Evolutionary conservation across 1,139 yeast species (phyloP), one percentile per base, ranked within the genome.

Genomic region (Taphrina confusa): DNA sequence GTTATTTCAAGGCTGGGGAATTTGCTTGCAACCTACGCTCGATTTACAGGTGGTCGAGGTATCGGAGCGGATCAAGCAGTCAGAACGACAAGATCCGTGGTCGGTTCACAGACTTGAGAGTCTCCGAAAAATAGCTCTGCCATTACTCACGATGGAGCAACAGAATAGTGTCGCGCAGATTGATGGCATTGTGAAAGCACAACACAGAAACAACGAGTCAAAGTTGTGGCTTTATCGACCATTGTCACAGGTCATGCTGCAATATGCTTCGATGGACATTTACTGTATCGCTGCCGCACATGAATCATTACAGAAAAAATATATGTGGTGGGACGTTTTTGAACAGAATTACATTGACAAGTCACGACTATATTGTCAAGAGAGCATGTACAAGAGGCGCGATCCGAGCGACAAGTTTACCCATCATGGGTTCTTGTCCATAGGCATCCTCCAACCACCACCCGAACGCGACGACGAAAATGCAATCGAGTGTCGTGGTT

Each of bases 211-310:
- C 9, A 30, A 27, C 6, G 31, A 42, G 16, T 25, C 47, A 9
- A 11, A 23, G 25, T 23, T 42, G 11, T 42, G 47, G 47, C 14
- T 20, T 23, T 20, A 23, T 4, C 47, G 47, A 5, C 47, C 47
- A 2, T 18, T 42, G 20, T 25, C 30, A 18, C 16, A 18, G 12
- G 31, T 25, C 47, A 42, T 42, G 47, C 33, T 42, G 14, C 25
- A 42, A 18, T 42, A 42, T 6, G 47, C 47, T 31, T 11, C 47
- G 5, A 20, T 42, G 31, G 47, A 42, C 47, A 42, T 42, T 31
- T 42, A 9, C 16, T 42, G 31, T 18, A 42, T 42, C 47, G 30
- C 31, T 2, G 47, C 31, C 30, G 11, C 31, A 8, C 47, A 42
- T 31, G 20, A 9, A 14, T 8, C 5, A 5, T 42, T 42, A n/a